Conservation (phyloP, 164 flowering plant genomes). For the Liquidambar formosana region DNA sequence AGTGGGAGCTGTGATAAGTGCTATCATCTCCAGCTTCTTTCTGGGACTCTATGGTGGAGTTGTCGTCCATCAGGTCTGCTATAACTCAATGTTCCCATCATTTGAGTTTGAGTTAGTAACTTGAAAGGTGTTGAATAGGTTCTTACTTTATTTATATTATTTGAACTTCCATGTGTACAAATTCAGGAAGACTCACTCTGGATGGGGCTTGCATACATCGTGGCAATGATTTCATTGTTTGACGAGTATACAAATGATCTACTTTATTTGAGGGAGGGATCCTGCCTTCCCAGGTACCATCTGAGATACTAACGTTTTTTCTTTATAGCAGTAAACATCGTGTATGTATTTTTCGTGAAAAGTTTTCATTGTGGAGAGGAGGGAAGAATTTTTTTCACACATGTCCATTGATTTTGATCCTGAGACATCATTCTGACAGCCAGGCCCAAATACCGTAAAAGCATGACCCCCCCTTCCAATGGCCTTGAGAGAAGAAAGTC, state of each 20-base stretch:
- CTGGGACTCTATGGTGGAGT: conserved; percentile 70
- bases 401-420: conserved; percentile 19
- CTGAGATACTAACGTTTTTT: neutral
- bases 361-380: neutral
- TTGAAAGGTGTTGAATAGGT: neutral
- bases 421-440: conserved; percentile 54
- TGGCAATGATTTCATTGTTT: conserved; percentile 68
- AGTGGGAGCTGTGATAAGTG: conserved; percentile 55
- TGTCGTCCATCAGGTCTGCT: conserved; percentile 74
- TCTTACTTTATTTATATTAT: neutral
- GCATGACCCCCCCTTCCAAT: conserved; percentile 22
- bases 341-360: neutral
- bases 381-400: neutral
- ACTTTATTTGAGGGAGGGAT: conserved; percentile 79
- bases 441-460: conserved; percentile 78
- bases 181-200: conserved; percentile 65
- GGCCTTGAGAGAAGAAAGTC: conserved; percentile 34
- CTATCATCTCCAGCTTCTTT: conserved; percentile 65
- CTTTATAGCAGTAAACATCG: no score
- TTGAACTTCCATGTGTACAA: neutral
- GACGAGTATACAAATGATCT: conserved; percentile 87
- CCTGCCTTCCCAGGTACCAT: conserved; percentile 79
- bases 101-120: neutral
- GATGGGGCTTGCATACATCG: conserved; percentile 73
- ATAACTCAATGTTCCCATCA: neutral